Conservation (phyloP, 2,329 filamentous ascomycete genomes). For the Sporothrix humicola region DNA sequence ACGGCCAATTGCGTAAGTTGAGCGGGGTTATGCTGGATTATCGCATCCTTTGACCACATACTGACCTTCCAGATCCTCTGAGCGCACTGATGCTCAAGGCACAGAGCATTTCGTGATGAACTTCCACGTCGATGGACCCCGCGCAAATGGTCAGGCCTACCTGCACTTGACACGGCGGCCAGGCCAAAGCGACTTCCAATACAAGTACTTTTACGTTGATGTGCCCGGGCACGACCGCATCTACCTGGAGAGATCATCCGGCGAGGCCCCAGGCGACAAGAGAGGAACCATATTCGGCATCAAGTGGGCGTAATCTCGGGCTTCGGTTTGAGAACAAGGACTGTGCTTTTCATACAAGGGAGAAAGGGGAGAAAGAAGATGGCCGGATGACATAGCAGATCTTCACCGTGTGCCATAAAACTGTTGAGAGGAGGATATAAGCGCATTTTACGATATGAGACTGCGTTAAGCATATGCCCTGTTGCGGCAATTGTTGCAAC, state of each 20-base stretch:
- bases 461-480: background rate
- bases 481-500: background rate
- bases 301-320: conserved; percentile 54
- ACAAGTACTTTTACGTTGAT: conserved; percentile 80
- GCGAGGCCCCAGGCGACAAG: conserved; percentile 37
- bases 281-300: conserved; percentile 66
- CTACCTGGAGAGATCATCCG: conserved; percentile 64
- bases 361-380: background rate
- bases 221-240: conserved; percentile 72
- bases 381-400: background rate
- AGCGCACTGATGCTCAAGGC: conserved; percentile 72
- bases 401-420: conserved; percentile 13
- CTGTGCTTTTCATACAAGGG: background rate
- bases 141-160: conserved; percentile 73
- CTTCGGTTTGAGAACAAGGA: background rate
- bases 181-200: conserved; percentile 72
- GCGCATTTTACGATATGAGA: background rate
- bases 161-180: conserved; percentile 76
- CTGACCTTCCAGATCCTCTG: background rate
- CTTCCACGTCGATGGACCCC: conserved; percentile 83
- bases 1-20: conserved; percentile 63
- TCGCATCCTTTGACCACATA: background rate
- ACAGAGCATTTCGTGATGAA: conserved; percentile 83
- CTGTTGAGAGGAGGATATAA: conserved; percentile 20
- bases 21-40: background rate